These are phyloP conservation scores for Bothia castanella DNA, from an alignment of 1,284 basidiomycete species.

Conservation along the genomic window DNA sequence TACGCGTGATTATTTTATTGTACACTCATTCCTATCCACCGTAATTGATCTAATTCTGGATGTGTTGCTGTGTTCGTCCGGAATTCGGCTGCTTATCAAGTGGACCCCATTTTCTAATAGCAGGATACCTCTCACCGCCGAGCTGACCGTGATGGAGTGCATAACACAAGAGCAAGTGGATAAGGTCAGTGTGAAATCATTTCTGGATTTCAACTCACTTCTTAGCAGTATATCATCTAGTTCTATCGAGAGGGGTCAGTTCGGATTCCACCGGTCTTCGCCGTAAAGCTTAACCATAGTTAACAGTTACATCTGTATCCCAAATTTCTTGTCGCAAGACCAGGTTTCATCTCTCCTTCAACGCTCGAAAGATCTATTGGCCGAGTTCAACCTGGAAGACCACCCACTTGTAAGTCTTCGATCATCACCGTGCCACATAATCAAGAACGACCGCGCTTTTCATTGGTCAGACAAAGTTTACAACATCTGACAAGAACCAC, in stretches of 20 bases:
- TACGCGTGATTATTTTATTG: conserved; percentile 8
- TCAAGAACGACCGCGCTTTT: neutral
- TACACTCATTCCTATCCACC: conserved; percentile 10
- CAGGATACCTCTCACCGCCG: no score
- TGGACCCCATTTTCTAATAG: no score
- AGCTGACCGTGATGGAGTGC: conserved; percentile 34
- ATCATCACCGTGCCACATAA: neutral
- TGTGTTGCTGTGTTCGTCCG: no score
- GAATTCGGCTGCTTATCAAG: no score
- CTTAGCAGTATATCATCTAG: neutral
- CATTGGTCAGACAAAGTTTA: conserved; percentile 76
- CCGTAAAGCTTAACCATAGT: neutral
- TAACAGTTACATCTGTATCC: conserved; percentile 74
- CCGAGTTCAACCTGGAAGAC: conserved; percentile 68
- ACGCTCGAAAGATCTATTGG: conserved; percentile 70
- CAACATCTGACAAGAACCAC: conserved; percentile 72
- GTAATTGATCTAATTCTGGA: conserved; percentile 7
- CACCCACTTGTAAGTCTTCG: conserved; percentile 70
- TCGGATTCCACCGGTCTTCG: neutral
- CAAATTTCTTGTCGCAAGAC: conserved; percentile 60
- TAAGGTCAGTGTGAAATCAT: conserved; percentile 30
- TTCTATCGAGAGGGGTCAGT: conserved; percentile 26
- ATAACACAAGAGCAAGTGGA: conserved; percentile 41
- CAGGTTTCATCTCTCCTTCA: conserved; percentile 62
- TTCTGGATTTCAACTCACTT: neutral